A percentile compares a stretch with the other conserved stretches of the same genome.
Conservation (phyloP, 129 eudicot species). For the Flaveria trinervia region DNA sequence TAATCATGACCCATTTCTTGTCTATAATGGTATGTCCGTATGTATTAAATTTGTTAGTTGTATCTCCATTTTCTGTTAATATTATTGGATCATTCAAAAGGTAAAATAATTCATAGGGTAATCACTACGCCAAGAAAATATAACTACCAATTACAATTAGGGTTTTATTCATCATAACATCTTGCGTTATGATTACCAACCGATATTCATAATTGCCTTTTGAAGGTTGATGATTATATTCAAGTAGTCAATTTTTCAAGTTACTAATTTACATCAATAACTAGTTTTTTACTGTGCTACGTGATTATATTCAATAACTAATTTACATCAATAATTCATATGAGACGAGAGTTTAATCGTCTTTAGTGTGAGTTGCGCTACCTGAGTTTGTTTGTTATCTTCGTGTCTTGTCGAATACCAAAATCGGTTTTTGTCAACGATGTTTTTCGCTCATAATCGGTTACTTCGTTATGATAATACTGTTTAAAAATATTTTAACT, state of each 20-base stretch:
- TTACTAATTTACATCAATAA: neutral
- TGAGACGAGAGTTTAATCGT: no score
- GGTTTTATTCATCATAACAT: neutral
- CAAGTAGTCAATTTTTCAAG: neutral
- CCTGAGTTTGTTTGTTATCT: no score
- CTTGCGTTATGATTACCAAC: neutral
- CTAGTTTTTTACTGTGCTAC: no score
- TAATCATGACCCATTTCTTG: constrained; percentile 7
- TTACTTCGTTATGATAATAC: no score
- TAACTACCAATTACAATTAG: neutral
- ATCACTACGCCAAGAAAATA: neutral
- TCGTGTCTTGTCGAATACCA: no score
- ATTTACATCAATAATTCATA: neutral
- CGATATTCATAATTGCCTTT: neutral
- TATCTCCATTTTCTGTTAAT: neutral
- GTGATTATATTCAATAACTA: neutral
- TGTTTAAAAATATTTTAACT: no score
- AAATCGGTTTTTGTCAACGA: no score
- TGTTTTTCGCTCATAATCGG: no score
- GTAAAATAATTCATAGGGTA: neutral
- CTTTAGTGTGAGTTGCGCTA: no score
- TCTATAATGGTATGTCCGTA: neutral
- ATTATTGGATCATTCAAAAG: neutral
- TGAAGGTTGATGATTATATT: neutral
- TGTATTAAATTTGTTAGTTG: neutral